phyloP scores from a whole-genome alignment of 2,329 filamentous ascomycete species.

The Penicillium sclerotiorum region DNA sequence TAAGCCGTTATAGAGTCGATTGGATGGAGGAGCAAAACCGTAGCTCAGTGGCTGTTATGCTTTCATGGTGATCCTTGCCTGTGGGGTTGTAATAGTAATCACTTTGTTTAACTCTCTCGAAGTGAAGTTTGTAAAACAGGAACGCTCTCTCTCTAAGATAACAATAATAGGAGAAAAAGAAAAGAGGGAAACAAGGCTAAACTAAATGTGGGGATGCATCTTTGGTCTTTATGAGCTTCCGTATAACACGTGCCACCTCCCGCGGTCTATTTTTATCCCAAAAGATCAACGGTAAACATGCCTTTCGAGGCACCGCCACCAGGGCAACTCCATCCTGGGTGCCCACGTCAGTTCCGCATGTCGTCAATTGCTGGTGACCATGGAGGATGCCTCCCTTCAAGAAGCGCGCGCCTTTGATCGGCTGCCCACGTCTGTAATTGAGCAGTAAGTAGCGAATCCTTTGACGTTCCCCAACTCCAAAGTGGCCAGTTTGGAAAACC shows the following conservation, averaged over 20 bases:
- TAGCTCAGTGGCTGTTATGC: conserved; percentile 10
- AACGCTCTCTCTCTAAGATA: too few relatives aligned
- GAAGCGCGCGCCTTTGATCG: conserved; percentile 20
- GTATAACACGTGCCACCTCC: conserved; percentile 15
- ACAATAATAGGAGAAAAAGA: conserved; percentile 1
- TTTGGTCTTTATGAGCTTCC: too few relatives aligned
- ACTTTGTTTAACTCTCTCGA: too few relatives aligned
- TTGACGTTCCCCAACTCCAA: neutral
- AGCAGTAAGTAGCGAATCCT: conserved; percentile 18
- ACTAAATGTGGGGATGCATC: conserved; percentile 13
- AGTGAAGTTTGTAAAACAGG: too few relatives aligned
- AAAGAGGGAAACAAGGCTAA: conserved; percentile 10
- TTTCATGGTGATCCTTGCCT: conserved; percentile 10
- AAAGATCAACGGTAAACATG: conserved; percentile 19
- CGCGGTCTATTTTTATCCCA: conserved; percentile 24
- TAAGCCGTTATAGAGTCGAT: conserved; percentile 8
- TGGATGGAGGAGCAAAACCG: conserved; percentile 9
- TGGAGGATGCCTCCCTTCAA: conserved; percentile 25
- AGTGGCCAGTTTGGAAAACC: neutral
- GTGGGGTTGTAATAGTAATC: too few relatives aligned
- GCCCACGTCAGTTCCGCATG: conserved; percentile 15
- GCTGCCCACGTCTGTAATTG: conserved; percentile 26
- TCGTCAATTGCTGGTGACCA: conserved; percentile 23
- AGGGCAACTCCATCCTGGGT: conserved; percentile 17
- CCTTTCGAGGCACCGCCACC: conserved; percentile 26